phyloP scores from a whole-genome alignment of 2,329 filamentous ascomycete genomes.

The Diaporthe caulivora region DNA sequence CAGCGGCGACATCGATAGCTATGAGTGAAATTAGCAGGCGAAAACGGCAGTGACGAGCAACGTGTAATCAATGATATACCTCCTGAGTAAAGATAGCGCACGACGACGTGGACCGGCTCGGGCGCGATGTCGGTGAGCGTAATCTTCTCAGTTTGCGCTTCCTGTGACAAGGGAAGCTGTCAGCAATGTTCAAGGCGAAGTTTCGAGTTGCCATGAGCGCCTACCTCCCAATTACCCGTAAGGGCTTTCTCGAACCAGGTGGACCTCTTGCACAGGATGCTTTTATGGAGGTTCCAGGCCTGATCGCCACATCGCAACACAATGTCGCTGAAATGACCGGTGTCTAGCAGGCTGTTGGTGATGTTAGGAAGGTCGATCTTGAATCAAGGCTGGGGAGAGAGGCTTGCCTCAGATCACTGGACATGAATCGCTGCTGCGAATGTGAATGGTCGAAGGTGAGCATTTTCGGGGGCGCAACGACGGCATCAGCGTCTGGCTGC shows the following conservation, averaged over 20 bases:
- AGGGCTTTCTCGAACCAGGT: slow-evolving; percentile 11
- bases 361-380: not conserved
- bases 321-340: not conserved
- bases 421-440: not conserved
- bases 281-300: not conserved
- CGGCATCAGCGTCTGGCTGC: not conserved
- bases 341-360: slow-evolving; percentile 1
- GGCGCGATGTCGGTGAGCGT: not conserved
- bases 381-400: too few species aligned
- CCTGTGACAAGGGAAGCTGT: not conserved
- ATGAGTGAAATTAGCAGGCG: not conserved
- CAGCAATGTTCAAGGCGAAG: not conserved
- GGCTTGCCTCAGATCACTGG: not conserved
- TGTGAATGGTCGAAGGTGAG: not conserved
- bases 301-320: not conserved
- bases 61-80: not conserved
- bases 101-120: not conserved
- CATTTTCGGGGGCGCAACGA: not conserved
- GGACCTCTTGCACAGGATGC: slow-evolving; percentile 10
- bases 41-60: not conserved
- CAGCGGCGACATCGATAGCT: not conserved
- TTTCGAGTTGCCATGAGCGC: not conserved
- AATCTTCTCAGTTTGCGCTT: not conserved
- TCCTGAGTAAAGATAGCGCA: slow-evolving; percentile 19
- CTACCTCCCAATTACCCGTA: not conserved